phyloP scores from a whole-genome alignment of 345 rosid genomes.

The Microcos paniculata region DNA sequence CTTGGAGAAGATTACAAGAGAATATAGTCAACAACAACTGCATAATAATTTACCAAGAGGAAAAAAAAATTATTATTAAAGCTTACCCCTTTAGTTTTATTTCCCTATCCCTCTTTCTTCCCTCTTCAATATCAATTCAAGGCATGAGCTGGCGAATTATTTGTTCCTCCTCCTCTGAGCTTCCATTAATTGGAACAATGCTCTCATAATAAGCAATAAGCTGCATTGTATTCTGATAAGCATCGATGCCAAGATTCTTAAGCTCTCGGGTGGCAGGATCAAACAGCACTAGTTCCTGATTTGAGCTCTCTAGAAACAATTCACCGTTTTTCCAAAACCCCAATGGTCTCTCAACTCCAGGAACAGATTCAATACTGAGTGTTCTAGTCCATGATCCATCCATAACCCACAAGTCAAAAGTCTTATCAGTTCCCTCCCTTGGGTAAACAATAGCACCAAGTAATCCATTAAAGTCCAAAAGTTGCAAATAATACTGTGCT shows the following conservation, averaged over 20 bases:
- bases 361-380: neutral
- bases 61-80: neutral
- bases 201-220: conserved; percentile 10
- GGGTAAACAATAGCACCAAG: neutral
- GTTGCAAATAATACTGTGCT: neutral
- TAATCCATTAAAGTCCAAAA: neutral
- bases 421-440: neutral
- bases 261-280: neutral
- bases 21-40: neutral
- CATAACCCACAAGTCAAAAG: conserved; percentile 12
- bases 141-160: neutral
- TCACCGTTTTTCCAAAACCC: conserved; percentile 7
- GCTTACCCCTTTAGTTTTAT: neutral
- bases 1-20: neutral
- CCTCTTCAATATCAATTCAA: conserved; percentile 8
- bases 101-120: neutral
- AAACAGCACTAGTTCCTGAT: neutral
- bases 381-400: conserved; percentile 3
- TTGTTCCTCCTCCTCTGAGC: neutral
- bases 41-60: neutral
- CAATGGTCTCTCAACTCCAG: neutral
- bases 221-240: neutral
- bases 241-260: conserved; percentile 3
- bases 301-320: neutral
- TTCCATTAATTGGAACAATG: neutral